Conservation (phyloP, 257 asterid species). For the Cruciata laevipes region DNA sequence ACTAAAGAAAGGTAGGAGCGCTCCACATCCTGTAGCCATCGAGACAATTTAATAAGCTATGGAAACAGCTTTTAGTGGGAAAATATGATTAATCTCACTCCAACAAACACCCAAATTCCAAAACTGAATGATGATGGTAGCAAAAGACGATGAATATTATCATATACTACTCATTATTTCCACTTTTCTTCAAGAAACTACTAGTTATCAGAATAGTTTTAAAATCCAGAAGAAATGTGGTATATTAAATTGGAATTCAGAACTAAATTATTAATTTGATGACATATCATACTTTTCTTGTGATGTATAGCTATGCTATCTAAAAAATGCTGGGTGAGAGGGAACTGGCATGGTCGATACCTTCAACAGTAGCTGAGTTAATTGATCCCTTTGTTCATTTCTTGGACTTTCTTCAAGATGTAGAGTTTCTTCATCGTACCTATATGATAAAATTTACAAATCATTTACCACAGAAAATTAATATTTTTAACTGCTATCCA, state of each 20-base stretch:
- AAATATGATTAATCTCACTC: not conserved
- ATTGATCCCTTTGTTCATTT: not conserved
- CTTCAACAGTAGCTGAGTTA: not conserved
- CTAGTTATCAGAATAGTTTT: not conserved
- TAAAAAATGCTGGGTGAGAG: not conserved
- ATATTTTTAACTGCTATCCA: no score
- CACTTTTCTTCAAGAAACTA: no score
- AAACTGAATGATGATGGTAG: not conserved
- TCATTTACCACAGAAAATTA: no score
- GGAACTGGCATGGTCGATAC: not conserved
- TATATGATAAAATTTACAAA: not conserved
- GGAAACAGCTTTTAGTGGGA: no score
- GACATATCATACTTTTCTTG: no score
- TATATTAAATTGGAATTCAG: no score
- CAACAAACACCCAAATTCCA: no score
- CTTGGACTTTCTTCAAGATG: not conserved
- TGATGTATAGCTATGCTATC: no score
- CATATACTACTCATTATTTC: no score
- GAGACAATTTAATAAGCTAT: not conserved
- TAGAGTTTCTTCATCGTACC: slow-evolving; percentile 4
- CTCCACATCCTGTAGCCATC: not conserved
- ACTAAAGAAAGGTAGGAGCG: not conserved
- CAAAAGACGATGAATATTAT: no score
- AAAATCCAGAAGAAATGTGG: not conserved
- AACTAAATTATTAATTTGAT: no score